Evolutionary conservation across 495 filamentous ascomycete genomes (phyloP).

Genomic region (Elasticomyces elasticus): DNA sequence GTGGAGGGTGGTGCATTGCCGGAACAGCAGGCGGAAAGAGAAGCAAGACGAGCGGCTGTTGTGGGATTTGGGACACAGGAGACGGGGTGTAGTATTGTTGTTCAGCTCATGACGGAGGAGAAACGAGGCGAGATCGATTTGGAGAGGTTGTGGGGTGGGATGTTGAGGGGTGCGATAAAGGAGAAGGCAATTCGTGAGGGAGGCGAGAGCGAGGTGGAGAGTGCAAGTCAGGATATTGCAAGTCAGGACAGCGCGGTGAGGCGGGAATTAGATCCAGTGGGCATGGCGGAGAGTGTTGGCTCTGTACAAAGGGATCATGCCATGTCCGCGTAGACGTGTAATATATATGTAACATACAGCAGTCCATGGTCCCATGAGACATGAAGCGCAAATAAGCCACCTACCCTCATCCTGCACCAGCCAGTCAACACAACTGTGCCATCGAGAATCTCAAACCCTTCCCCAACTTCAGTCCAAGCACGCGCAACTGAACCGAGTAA

Average conservation of each 20-base stretch:
- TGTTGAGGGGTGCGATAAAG: constrained; percentile 37
- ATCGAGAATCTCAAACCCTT: too few relatives aligned
- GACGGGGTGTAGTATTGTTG: constrained; percentile 57
- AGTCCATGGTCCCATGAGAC: too few relatives aligned
- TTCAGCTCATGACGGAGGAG: constrained; percentile 83
- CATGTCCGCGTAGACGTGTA: not conserved
- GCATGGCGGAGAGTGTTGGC: not conserved
- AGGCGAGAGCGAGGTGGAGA: not conserved
- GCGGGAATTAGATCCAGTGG: not conserved
- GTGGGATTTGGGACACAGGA: constrained; percentile 63
- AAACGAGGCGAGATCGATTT: constrained; percentile 76
- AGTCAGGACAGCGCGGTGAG: not conserved
- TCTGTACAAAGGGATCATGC: not conserved
- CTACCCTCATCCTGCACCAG: too few relatives aligned
- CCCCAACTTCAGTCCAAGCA: too few relatives aligned
- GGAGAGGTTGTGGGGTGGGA: constrained; percentile 64
- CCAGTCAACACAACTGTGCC: too few relatives aligned
- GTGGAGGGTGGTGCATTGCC: constrained; percentile 46
- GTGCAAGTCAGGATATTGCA: too few relatives aligned
- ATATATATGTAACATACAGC: too few relatives aligned
- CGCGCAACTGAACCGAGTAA: too few relatives aligned
- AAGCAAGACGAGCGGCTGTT: constrained; percentile 36
- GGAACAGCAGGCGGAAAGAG: constrained; percentile 31
- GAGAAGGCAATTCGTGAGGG: constrained; percentile 19
- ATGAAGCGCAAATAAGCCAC: not conserved